Evolutionary conservation across 1,139 yeast genomes (phyloP).

Genomic region (Taphrina confusa): DNA sequence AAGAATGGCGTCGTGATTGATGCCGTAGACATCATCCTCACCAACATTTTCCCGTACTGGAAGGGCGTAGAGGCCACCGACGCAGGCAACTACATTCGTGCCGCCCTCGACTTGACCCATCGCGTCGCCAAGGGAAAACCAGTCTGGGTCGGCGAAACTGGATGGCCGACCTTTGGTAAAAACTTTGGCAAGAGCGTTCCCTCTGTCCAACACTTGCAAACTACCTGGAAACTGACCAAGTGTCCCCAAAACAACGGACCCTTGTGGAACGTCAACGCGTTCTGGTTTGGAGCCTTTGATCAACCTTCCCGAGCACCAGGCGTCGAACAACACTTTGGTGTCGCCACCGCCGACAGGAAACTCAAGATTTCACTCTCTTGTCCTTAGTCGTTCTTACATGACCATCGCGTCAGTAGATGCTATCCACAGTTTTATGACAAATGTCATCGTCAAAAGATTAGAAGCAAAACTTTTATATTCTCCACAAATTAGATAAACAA

Average conservation of each 20-base stretch:
- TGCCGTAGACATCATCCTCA: slow-evolving; percentile 80
- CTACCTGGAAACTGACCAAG: slow-evolving; percentile 57
- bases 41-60: slow-evolving; percentile 98
- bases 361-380: slow-evolving; percentile 24
- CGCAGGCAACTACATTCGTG: slow-evolving; percentile 93
- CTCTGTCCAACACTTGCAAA: slow-evolving; percentile 67
- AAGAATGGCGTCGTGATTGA: slow-evolving; percentile 65
- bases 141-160: slow-evolving; percentile 98
- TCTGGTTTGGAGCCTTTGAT: slow-evolving; percentile 23
- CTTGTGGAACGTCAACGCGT: background rate
- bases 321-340: slow-evolving; percentile 28
- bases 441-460: too few species aligned
- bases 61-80: slow-evolving; percentile 85
- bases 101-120: slow-evolving; percentile 85
- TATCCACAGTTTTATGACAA: background rate
- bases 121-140: slow-evolving; percentile 78
- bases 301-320: slow-evolving; percentile 9
- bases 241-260: slow-evolving; percentile 12
- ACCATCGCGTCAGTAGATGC: too few species aligned
- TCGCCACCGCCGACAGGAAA: slow-evolving; percentile 7
- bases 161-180: slow-evolving; percentile 94
- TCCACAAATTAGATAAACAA: too few species aligned
- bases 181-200: slow-evolving; percentile 59
- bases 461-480: too few species aligned
- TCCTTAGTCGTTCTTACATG: background rate